Evolutionary conservation across 2,329 filamentous ascomycete species (phyloP).

Genomic region (Colletotrichum navitas): DNA sequence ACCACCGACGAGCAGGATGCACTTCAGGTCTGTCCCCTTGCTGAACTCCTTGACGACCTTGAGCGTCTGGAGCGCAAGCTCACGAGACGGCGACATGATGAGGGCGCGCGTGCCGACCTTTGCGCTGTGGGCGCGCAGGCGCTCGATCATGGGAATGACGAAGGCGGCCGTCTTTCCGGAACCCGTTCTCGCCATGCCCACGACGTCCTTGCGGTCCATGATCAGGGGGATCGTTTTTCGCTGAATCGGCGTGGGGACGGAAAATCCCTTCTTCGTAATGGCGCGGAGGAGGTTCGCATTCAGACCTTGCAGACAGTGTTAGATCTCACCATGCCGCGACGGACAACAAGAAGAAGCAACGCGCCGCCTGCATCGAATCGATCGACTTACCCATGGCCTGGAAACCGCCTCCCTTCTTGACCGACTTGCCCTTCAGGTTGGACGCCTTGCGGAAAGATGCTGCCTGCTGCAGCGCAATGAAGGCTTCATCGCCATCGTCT

Average conservation of each 20-base stretch:
- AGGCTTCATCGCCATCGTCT: conserved; percentile 83
- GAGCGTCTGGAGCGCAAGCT: conserved; percentile 92
- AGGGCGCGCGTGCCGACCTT: conserved; percentile 88
- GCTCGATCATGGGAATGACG: conserved; percentile 98
- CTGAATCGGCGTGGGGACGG: conserved; percentile 96
- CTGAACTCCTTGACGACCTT: conserved; percentile 97
- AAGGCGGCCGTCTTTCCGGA: conserved; percentile 99
- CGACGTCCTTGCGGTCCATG: conserved; percentile 92
- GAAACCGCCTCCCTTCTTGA: conserved; percentile 97
- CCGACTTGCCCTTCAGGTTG: conserved; percentile 85
- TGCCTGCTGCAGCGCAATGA: conserved; percentile 89
- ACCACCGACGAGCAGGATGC: conserved; percentile 91
- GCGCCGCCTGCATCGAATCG: not conserved
- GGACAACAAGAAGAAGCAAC: not conserved
- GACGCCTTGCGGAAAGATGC: conserved; percentile 88
- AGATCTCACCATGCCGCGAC: not conserved
- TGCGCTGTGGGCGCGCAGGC: conserved; percentile 86
- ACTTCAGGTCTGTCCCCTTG: conserved; percentile 89
- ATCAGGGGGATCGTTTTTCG: conserved; percentile 95
- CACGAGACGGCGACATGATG: conserved; percentile 91
- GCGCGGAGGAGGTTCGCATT: conserved; percentile 88
- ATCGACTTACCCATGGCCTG: conserved; percentile 83
- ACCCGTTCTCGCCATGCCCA: conserved; percentile 98
- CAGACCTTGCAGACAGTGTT: conserved; percentile 66
- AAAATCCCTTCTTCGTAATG: conserved; percentile 94